Evolutionary conservation across 768 basidiomycete species (phyloP), one percentile per base, ranked within the genome.

Genomic region (Mycena belliarum): DNA sequence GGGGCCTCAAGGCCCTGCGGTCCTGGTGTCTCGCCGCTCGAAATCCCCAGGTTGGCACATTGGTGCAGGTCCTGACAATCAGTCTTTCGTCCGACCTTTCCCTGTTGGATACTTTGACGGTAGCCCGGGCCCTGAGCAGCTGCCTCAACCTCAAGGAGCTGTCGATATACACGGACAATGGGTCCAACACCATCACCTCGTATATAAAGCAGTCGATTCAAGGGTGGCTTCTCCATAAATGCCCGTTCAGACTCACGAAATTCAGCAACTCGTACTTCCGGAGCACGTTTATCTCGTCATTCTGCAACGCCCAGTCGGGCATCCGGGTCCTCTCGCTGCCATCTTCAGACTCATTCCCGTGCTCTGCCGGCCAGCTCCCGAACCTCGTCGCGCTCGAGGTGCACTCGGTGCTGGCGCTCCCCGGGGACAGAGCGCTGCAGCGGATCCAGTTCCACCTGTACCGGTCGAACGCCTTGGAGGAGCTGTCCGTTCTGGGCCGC

Each of bases 241-340:
- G 29, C 10, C 44, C 52, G 23, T 60, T 60, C 23, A 52, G 49
- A 11, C 59, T 60, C 23, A 41, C 29, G 1, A 46, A 33, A 21
- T 60, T 60, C 43, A 18, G 9, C 16, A 59, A 59, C 20, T 20
- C 24, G 14, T 60, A 55, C 24, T 55, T 54, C 37, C 9, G 16
- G 1, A 4, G 6, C 6, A 14, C 6, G 2, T 35, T 14, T 23
- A 44, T 55, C 18, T 15, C 1, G 2, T 8, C n/a, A 10, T 50
- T 60, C 37, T 55, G 33, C 28, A 9, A 23, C 6, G n/a, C 25
- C 14, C 58, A 59, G 43, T 35, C 58, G 12, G 47, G 54, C 6
- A 53, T 59, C 25, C 52, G 49, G 5, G 49, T 51, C 4, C 59
- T 60, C 0, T 60, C 44, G 24, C 4, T 46, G 9, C 43, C 25